A percentile compares a stretch with the other conserved stretches of the same genome.
These are phyloP conservation scores for Bimuria novae-zelandiae DNA, from an alignment of 2,329 filamentous ascomycete genomes.

Conservation along the genomic window DNA sequence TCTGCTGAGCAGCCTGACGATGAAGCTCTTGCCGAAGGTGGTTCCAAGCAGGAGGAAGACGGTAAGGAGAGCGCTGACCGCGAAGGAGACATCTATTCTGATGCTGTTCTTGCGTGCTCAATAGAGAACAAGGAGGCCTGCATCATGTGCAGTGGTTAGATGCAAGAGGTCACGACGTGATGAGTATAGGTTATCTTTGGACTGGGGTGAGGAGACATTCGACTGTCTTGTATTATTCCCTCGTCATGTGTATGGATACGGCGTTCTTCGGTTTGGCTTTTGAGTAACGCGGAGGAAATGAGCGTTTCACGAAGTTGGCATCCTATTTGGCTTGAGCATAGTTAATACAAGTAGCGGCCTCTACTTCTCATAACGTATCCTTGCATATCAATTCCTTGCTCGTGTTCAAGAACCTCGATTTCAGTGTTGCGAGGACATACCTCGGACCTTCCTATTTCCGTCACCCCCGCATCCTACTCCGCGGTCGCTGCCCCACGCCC, in stretches of 20 bases:
- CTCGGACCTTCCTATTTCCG: slow-evolving; percentile 2
- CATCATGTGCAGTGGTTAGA: slow-evolving; percentile 94
- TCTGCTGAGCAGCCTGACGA: slow-evolving; percentile 68
- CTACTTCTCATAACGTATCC: background rate
- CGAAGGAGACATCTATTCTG: slow-evolving; percentile 93
- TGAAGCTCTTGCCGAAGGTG: slow-evolving; percentile 58
- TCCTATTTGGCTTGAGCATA: background rate
- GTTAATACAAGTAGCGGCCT: background rate
- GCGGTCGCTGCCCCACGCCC: background rate
- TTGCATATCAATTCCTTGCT: too few species aligned
- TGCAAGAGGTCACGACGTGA: slow-evolving; percentile 8
- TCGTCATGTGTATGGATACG: slow-evolving; percentile 10
- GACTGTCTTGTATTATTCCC: slow-evolving; percentile 21
- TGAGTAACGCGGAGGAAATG: slow-evolving; percentile 6
- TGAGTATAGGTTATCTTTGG: slow-evolving; percentile 17
- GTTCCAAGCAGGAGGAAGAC: slow-evolving; percentile 73
- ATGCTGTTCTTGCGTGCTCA: slow-evolving; percentile 89
- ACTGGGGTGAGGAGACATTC: slow-evolving; percentile 15
- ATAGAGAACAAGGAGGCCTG: slow-evolving; percentile 97
- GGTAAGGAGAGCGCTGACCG: slow-evolving; percentile 72
- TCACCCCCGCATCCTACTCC: background rate
- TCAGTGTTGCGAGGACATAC: too few species aligned
- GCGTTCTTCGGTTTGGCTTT: slow-evolving; percentile 5
- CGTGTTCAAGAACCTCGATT: background rate
- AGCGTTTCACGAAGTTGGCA: background rate